phyloP scores from a whole-genome alignment of 1,139 yeast species.

The Pichia sp. region DNA sequence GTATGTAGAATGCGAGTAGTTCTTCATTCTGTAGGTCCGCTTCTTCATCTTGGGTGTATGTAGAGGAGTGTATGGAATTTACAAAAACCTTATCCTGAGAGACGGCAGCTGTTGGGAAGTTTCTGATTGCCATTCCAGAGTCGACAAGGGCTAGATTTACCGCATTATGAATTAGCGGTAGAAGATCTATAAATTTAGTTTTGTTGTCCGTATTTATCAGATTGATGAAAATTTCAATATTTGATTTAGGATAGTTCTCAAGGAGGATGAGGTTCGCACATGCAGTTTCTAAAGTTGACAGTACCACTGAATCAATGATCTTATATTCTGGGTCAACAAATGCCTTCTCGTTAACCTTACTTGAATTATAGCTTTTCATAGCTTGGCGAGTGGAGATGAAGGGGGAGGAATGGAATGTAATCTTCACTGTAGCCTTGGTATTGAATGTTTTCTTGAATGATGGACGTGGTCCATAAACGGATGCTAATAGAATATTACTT shows the following conservation, averaged over 20 bases:
- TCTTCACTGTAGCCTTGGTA: slow-evolving; percentile 22
- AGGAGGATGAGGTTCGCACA: slow-evolving; percentile 49
- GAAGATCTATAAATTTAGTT: slow-evolving; percentile 31
- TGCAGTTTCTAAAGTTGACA: slow-evolving; percentile 41
- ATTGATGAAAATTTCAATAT: slow-evolving; percentile 73
- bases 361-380: neutral
- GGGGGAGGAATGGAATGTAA: slow-evolving; percentile 18
- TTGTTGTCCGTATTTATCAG: slow-evolving; percentile 43
- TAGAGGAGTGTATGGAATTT: slow-evolving; percentile 17
- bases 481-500: slow-evolving; percentile 54
- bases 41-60: slow-evolving; percentile 5
- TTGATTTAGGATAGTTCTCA: slow-evolving; percentile 80
- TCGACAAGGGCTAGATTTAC: slow-evolving; percentile 72
- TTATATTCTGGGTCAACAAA: slow-evolving; percentile 4
- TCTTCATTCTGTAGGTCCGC: slow-evolving; percentile 29
- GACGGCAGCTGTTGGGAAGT: slow-evolving; percentile 51
- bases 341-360: neutral
- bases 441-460: slow-evolving; percentile 31
- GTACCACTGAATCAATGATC: slow-evolving; percentile 18
- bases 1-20: slow-evolving; percentile 45
- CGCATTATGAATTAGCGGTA: slow-evolving; percentile 48
- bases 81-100: slow-evolving; percentile 3
- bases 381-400: slow-evolving; percentile 11
- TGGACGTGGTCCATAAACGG: slow-evolving; percentile 89
- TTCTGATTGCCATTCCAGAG: slow-evolving; percentile 73